Evolutionary conservation across 192 early-diverging fungal species (phyloP).

Genomic region (Diversispora eburnea): DNA sequence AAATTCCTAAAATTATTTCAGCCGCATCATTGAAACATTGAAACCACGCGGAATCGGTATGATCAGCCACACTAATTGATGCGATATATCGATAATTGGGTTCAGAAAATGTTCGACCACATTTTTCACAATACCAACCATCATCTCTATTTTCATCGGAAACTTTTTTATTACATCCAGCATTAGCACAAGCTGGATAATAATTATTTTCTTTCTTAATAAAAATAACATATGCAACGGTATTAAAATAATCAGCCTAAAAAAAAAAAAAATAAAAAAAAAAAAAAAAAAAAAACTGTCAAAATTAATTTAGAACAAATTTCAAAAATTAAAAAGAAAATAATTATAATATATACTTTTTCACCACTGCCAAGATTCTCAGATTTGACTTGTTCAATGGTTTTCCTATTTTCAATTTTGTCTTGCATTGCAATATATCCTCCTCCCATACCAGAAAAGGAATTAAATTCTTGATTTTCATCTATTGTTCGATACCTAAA

Average conservation of each 20-base stretch:
- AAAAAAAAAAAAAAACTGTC: not conserved
- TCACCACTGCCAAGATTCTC: constrained; percentile 66
- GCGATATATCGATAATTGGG: constrained; percentile 87
- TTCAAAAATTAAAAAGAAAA: not conserved
- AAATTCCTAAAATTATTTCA: constrained; percentile 57
- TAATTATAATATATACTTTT: constrained; percentile 39
- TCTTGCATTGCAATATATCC: no score
- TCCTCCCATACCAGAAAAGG: constrained; percentile 18
- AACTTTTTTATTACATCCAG: constrained; percentile 88
- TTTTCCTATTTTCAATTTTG: constrained; percentile 43
- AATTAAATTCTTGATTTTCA: constrained; percentile 31
- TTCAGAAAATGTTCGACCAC: constrained; percentile 59
- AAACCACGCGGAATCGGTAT: constrained; percentile 77
- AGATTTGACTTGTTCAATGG: constrained; percentile 61
- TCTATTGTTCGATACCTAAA: not conserved
- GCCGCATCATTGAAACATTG: constrained; percentile 85
- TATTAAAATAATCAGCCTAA: constrained; percentile 69
- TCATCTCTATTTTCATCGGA: constrained; percentile 45
- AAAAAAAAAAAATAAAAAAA: constrained; percentile 19
- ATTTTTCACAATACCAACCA: constrained; percentile 92
- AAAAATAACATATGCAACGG: constrained; percentile 69
- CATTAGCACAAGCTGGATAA: constrained; percentile 83
- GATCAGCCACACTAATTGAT: constrained; percentile 65
- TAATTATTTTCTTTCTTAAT: constrained; percentile 65
- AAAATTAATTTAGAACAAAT: not conserved